Conservation (phyloP, 106 monocot species). For the Agapanthus africanus region DNA sequence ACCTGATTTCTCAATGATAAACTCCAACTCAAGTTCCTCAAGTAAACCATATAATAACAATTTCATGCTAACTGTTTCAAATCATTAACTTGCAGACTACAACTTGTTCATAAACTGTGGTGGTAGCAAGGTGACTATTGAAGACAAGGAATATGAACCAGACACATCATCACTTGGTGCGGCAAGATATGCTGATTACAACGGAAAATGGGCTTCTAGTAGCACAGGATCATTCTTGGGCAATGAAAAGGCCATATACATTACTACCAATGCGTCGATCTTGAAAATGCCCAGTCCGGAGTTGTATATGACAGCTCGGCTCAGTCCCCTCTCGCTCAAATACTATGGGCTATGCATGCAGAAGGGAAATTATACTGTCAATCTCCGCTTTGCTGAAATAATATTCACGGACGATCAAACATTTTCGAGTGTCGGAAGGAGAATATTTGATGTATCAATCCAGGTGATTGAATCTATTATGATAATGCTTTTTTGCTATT, state of each 20-base stretch:
- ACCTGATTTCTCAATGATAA: too few relatives aligned
- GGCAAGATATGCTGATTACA: constrained; percentile 20
- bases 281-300: constrained; percentile 35
- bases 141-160: constrained; percentile 31
- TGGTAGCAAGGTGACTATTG: constrained; percentile 30
- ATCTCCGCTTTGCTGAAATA: constrained; percentile 73
- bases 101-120: constrained; percentile 70
- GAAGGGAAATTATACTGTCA: constrained; percentile 53
- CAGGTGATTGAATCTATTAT: constrained; percentile 33
- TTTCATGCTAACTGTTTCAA: neutral
- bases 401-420: constrained; percentile 55
- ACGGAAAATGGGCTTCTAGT: constrained; percentile 56
- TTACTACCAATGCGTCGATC: constrained; percentile 30
- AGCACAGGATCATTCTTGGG: constrained; percentile 50
- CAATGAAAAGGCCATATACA: constrained; percentile 24
- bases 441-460: constrained; percentile 65
- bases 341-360: constrained; percentile 71
- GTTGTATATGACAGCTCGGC: constrained; percentile 49
- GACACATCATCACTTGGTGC: constrained; percentile 31
- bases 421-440: constrained; percentile 46
- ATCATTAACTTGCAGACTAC: constrained; percentile 17
- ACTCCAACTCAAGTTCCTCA: neutral
- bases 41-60: neutral
- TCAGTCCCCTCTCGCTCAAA: constrained; percentile 52
- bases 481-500: too few relatives aligned